Base-by-base conservation (phyloP, 306 rosid genomes). In the Abrus precatorius region DNA sequence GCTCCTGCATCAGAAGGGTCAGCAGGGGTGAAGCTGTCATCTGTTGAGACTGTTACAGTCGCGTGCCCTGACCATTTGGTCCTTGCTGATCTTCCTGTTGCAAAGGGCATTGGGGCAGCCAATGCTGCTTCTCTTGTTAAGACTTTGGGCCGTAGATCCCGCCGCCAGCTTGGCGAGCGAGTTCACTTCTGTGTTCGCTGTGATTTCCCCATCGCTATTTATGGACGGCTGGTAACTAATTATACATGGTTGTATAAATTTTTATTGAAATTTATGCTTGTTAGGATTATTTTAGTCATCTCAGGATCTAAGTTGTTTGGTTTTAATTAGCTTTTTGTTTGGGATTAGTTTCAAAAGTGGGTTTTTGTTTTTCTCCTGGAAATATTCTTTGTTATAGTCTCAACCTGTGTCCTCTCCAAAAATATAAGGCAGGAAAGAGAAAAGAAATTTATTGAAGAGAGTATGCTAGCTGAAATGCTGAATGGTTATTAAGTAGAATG, bases 1-100 rank as follows among this genome's bases (percentile, higher is more conserved):
- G 65, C 80, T 77, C 87, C 97, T 8, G 77, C 89, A 5, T 68
- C 92, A 6, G 98, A 93, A 72, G 88, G 91, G 38, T 82, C 86
- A 12, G 88, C 87, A 54, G 92, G 91, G 72, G 84, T 40, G 14
- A 96, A 92, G 83, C 83, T 82, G 44, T 61, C 89, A 14, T 90
- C 92, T 5, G 88, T 78, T 28, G 99, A 93, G 87, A 87, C 88
- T 67, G 97, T 90, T 79, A 96, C 91, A 1, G 98, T 93, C n/a
- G 98, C 98, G 1, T 96, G 99, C 85, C 98, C 99, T 14, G 98
- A 96, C 78, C 99, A 96, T 85, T 91, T 96, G 45, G 89, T 96
- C 69, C 95, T 96, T 70, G 98, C 99, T 65, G 95, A 96, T 84
- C 99, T 96, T 73, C 93, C 98, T 41, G 99, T 96, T 6, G 99